phyloP scores from a whole-genome alignment of 768 basidiomycete species.

The Podaxis pistillaris region DNA sequence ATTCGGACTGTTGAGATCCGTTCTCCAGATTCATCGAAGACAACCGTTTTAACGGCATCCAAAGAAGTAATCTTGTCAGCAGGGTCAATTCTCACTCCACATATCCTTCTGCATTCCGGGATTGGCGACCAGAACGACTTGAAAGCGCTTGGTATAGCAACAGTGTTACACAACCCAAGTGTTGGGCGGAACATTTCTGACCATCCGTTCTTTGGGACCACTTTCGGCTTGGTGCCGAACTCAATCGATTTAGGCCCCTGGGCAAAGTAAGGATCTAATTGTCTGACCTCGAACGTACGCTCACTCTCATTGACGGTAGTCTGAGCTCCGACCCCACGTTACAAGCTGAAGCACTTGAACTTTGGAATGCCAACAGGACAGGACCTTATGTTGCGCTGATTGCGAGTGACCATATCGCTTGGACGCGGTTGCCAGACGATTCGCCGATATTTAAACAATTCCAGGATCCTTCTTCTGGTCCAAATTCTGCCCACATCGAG shows the following conservation, averaged over 20 bases:
- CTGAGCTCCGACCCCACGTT: not conserved
- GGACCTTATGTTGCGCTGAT: constrained; percentile 3
- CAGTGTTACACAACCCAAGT: constrained; percentile 25
- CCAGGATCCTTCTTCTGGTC: constrained; percentile 14
- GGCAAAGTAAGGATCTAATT: not conserved
- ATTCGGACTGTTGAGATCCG: constrained; percentile 15
- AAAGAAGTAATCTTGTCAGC: constrained; percentile 22
- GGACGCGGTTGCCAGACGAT: constrained; percentile 10
- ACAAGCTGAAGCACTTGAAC: constrained; percentile 8
- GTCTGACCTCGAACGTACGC: not conserved
- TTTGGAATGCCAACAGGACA: constrained; percentile 16
- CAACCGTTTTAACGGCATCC: constrained; percentile 17
- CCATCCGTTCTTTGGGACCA: constrained; percentile 16
- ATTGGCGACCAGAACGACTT: constrained; percentile 19
- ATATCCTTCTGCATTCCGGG: constrained; percentile 20
- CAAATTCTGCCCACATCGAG: constrained; percentile 16
- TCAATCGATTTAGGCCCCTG: constrained; percentile 13
- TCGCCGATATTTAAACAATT: constrained; percentile 4
- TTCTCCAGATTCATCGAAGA: not conserved
- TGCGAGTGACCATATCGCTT: constrained; percentile 12
- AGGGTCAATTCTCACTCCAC: constrained; percentile 17
- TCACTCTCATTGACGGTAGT: not conserved
- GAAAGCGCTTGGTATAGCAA: constrained; percentile 19
- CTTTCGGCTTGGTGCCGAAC: not conserved
- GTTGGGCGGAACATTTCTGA: constrained; percentile 30